Evolutionary conservation across 106 monocot species (phyloP), one percentile per base, ranked within the genome.

Genomic region (Posidonia australis): DNA sequence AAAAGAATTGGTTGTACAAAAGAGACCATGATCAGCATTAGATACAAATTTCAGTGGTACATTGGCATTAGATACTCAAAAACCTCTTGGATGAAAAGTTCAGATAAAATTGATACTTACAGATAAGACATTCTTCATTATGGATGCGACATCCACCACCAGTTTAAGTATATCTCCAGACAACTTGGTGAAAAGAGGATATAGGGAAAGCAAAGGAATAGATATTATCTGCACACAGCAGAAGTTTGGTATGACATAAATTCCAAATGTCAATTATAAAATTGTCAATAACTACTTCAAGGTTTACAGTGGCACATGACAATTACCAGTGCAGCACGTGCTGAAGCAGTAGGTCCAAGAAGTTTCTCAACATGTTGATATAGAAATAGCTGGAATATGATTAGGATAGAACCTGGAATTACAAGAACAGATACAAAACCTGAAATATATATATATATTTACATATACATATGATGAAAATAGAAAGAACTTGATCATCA

Each of bases 331-430:
- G 79, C 77, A 42, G 72, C 31, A 46, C 76, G 80, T 28, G 64
- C 14, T 44, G 68, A 74, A 68, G 19, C 28, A 54, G 85, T 62
- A 9, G 77, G 76, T 5, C 85, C 90, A 51, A 79, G 67, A 1
- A 55, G 22, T 76, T 66, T 80, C 53, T 72, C 73, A 16, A 83
- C 1, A 10, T 19, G 60, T 24, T 78, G 77, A 77, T 85, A 90
- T 1, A 83, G 5, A 65, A 78, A 55, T 16, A 83, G 43, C 62
- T 90, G 90, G 62, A 63, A 85, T 20, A 78, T 29, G 19, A 85
- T 72, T 72, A 90, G 73, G 63, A 76, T 67, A 51, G 75, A 68
- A 54, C 90, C 90, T 90, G 23, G n/a, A n/a, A n/a, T n/a, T n/a
- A n/a, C n/a, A n/a, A n/a, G n/a, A n/a, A n/a, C n/a, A n/a, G n/a